Conservation (phyloP, 441 rosid genomes). For the Jatropha multifida region DNA sequence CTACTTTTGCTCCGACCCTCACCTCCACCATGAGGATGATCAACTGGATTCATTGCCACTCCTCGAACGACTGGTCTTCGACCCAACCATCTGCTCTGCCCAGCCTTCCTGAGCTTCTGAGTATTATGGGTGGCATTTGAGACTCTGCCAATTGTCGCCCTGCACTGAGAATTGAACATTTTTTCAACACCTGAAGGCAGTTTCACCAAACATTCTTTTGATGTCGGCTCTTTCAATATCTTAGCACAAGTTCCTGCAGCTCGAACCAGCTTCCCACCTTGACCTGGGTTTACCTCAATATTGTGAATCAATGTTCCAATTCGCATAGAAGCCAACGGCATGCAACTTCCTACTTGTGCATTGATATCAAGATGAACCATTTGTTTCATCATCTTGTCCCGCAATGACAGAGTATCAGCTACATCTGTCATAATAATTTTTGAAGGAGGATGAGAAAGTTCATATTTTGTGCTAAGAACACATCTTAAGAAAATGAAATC, state of each 20-base stretch:
- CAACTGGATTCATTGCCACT: constrained; percentile 92
- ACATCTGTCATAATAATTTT: not conserved
- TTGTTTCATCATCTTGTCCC: constrained; percentile 55
- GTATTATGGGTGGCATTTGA: constrained; percentile 66
- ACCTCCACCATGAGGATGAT: constrained; percentile 98
- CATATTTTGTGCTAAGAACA: not conserved
- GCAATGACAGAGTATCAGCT: constrained; percentile 35
- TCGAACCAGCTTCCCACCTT: constrained; percentile 79
- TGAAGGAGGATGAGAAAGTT: not conserved
- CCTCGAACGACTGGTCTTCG: constrained; percentile 84
- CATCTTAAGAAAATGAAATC: not conserved
- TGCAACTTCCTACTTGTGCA: constrained; percentile 75
- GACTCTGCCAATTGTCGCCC: constrained; percentile 74
- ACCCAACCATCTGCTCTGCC: constrained; percentile 85
- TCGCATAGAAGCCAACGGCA: constrained; percentile 79
- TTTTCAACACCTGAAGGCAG: constrained; percentile 73
- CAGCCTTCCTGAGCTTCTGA: constrained; percentile 79
- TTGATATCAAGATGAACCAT: constrained; percentile 70
- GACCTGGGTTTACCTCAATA: constrained; percentile 79
- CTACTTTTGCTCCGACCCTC: constrained; percentile 95
- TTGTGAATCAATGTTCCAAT: constrained; percentile 85
- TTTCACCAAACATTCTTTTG: constrained; percentile 51
- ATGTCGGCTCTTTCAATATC: constrained; percentile 74
- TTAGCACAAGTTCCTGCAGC: constrained; percentile 86
- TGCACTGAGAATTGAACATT: constrained; percentile 62